Evolutionary conservation across 202 grass and related monocot species (phyloP), one percentile per base, ranked within the genome.

Genomic region (Saccharum hybrid): DNA sequence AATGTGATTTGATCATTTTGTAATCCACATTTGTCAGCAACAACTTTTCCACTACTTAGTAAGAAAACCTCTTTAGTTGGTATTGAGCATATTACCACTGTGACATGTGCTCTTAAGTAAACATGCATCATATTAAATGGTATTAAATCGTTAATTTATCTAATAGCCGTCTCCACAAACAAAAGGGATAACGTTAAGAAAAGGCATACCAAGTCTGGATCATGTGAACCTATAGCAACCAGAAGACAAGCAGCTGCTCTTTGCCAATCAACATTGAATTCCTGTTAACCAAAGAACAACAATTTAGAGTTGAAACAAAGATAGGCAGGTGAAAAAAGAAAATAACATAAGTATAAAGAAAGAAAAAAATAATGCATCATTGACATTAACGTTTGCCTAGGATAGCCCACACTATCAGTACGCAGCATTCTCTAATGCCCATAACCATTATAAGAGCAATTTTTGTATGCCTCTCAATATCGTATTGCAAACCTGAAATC

Each of bases 211-310:
- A 98, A 74, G 57, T 95, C 95, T 82, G 95, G 95, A 79, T 88
- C 90, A 80, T 88, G 90, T 21, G 92, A 95, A 76, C 95, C 95
- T 82, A 98, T 90, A 42, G 95, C 87, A 91, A 95, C 95, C 67
- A 98, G 92, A 76, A 98, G 88, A 88, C 79, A 82, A 72, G 90
- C 90, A 49, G 90, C 95, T 57, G 95, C 92, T 81, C 89, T 95
- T 91, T 98, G 95, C 95, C 95, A 98, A 85, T 93, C 92, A 87
- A 76, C 82, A 90, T 91, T 94, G 60, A 94, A 90, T 34, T 98
- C 95, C 95, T 98, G 66, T 72, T 63, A 0, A 23, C 34, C 78
- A 81, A 36, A 87, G 16, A 85, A 78, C 36, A 83, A 49, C 1
- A 41, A 71, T 77, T 39, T 68, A 11, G 82, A 90, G 34, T 15